Percentiles rank a stretch among this genome's conserved stretches.
These are phyloP conservation scores for Xylariales sp. DNA, from an alignment of 2,329 filamentous ascomycete species.

Conservation along the genomic window DNA sequence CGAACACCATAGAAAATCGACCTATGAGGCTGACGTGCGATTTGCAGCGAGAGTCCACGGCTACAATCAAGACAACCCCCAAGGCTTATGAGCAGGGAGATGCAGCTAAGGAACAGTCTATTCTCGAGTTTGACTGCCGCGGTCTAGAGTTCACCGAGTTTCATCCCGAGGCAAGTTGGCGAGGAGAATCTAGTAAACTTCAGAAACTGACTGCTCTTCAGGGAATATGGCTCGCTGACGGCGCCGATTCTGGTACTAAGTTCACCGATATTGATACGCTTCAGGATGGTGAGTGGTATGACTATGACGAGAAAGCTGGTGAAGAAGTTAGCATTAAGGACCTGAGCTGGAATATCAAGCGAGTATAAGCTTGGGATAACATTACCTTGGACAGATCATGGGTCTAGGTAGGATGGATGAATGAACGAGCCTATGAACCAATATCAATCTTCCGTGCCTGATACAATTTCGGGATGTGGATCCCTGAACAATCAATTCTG, in stretches of 20 bases:
- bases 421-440: too few relatives aligned
- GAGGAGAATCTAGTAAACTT: background rate
- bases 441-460: too few relatives aligned
- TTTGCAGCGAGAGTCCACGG: slow-evolving; percentile 72
- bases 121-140: slow-evolving; percentile 90
- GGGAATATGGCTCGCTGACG: slow-evolving; percentile 88
- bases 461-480: too few relatives aligned
- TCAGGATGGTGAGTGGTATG: slow-evolving; percentile 90
- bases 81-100: slow-evolving; percentile 66
- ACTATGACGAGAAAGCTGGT: slow-evolving; percentile 90
- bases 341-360: slow-evolving; percentile 72
- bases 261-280: slow-evolving; percentile 74
- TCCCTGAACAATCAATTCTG: too few relatives aligned
- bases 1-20: slow-evolving; percentile 3
- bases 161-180: slow-evolving; percentile 67
- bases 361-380: background rate
- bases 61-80: slow-evolving; percentile 73
- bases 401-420: too few relatives aligned
- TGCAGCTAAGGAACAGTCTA: slow-evolving; percentile 69
- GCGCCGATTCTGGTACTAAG: slow-evolving; percentile 72
- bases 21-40: background rate
- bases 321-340: slow-evolving; percentile 93
- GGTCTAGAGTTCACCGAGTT: slow-evolving; percentile 91
- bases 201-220: slow-evolving; percentile 28
- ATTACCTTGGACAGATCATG: background rate